Evolutionary conservation across 1,139 yeast genomes (phyloP).

Genomic region (Groenewaldozyma sp.): DNA sequence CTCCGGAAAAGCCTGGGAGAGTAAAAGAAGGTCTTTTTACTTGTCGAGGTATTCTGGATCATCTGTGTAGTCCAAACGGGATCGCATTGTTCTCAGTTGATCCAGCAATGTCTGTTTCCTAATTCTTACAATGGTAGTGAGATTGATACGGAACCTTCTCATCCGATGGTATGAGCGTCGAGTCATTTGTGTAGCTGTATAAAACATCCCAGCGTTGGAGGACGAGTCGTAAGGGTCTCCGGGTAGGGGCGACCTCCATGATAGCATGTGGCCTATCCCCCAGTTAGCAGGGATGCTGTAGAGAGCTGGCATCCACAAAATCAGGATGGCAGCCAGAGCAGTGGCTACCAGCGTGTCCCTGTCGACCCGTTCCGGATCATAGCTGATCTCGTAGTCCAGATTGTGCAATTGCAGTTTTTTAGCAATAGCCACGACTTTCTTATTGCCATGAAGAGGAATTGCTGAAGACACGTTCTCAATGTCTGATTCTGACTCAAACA

Average conservation of each 20-base stretch:
- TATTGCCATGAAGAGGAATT: slow-evolving; percentile 1
- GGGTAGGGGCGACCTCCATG: slow-evolving; percentile 1
- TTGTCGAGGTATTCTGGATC: too few species aligned
- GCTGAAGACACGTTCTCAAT: neutral
- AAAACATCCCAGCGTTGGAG: neutral
- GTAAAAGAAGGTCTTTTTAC: too few species aligned
- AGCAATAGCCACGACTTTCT: slow-evolving; percentile 4
- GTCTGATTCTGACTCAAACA: neutral
- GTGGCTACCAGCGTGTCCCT: slow-evolving; percentile 14
- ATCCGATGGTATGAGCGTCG: neutral
- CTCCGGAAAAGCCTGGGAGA: too few species aligned
- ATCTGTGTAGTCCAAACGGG: neutral
- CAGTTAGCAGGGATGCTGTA: neutral
- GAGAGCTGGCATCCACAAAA: slow-evolving; percentile 11
- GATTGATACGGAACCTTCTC: neutral
- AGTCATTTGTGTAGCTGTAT: neutral
- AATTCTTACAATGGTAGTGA: neutral
- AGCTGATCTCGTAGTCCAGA: slow-evolving; percentile 14
- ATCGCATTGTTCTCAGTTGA: neutral
- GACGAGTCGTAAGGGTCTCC: neutral
- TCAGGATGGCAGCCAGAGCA: slow-evolving; percentile 16
- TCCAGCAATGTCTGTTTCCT: slow-evolving; percentile 1
- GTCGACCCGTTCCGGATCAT: slow-evolving; percentile 11
- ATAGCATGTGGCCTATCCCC: neutral
- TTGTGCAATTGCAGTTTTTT: slow-evolving; percentile 4